A percentile compares a stretch with the other conserved stretches of the same genome.
Conservation (phyloP, 73 alveolate genomes). For the Stentor roeselii region DNA sequence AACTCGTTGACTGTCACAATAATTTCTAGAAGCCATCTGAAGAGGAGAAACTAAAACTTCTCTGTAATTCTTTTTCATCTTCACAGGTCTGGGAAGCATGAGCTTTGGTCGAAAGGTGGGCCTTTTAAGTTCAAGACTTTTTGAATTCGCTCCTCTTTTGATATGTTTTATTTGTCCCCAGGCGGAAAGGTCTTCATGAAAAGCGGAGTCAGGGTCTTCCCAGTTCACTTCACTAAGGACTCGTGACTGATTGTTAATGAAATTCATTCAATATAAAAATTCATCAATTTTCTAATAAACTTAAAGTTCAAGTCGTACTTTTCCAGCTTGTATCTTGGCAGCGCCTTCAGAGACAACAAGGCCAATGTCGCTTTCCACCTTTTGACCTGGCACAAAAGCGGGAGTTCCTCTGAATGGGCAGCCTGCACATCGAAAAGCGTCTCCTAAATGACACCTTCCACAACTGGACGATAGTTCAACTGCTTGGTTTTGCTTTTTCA, state of each 20-base stretch:
- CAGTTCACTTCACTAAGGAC: no score
- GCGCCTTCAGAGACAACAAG: background rate
- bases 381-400: slow-evolving; percentile 65
- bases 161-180: no score
- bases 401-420: slow-evolving; percentile 82
- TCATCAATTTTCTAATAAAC: background rate
- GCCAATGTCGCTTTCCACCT: background rate
- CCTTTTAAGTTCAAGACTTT: background rate
- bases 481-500: slow-evolving; percentile 34
- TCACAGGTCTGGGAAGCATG: background rate
- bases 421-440: slow-evolving; percentile 90
- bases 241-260: no score
- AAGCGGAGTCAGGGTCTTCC: no score
- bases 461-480: slow-evolving; percentile 70
- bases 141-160: background rate
- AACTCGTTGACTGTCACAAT: background rate
- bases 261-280: background rate
- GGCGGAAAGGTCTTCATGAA: no score
- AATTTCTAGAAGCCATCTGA: background rate
- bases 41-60: background rate
- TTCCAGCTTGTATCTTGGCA: slow-evolving; percentile 1
- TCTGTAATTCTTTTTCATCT: background rate
- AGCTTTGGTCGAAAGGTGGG: background rate
- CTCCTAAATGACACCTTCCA: slow-evolving; percentile 89
- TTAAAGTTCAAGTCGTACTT: background rate